Percentiles rank a stretch among this genome's conserved stretches.
Evolutionary conservation across 2,329 filamentous ascomycete genomes (phyloP).

Genomic region (Fusarium devonianum): DNA sequence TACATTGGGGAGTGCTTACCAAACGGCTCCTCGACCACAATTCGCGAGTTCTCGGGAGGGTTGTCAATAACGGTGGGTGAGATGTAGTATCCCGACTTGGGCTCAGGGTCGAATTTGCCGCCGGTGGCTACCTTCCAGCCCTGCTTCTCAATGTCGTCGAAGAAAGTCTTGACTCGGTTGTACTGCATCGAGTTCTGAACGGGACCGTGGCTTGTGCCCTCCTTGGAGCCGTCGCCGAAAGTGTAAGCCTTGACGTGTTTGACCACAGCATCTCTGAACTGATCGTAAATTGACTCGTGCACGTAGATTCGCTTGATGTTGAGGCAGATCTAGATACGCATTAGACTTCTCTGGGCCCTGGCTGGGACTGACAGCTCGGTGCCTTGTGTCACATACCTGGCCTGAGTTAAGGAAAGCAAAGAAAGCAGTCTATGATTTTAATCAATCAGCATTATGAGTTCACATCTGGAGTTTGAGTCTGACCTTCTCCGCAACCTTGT

Average conservation of each 20-base stretch:
- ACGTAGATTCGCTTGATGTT: conserved; percentile 67
- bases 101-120: conserved; percentile 24
- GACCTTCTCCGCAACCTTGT: conserved; percentile 47
- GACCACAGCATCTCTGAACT: conserved; percentile 55
- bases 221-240: conserved; percentile 54
- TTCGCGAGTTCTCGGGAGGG: conserved; percentile 61
- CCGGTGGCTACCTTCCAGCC: conserved; percentile 52
- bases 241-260: conserved; percentile 50
- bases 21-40: conserved; percentile 63
- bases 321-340: conserved; percentile 33
- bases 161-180: conserved; percentile 54
- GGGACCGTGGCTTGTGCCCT: conserved; percentile 58
- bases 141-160: conserved; percentile 59
- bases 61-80: conserved; percentile 66
- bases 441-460: not conserved
- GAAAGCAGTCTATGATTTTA: conserved; percentile 44
- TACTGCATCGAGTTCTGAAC: conserved; percentile 72
- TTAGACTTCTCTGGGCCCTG: not conserved
- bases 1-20: conserved; percentile 41
- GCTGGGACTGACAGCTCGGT: not conserved
- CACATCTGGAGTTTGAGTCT: rapidly evolving
- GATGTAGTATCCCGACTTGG: conserved; percentile 61
- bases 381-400: conserved; percentile 20
- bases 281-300: conserved; percentile 65
- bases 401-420: conserved; percentile 65